These are phyloP conservation scores for Phytophthora brassicae DNA, from an alignment of 352 stramenopile genomes.

Conservation along the genomic window DNA sequence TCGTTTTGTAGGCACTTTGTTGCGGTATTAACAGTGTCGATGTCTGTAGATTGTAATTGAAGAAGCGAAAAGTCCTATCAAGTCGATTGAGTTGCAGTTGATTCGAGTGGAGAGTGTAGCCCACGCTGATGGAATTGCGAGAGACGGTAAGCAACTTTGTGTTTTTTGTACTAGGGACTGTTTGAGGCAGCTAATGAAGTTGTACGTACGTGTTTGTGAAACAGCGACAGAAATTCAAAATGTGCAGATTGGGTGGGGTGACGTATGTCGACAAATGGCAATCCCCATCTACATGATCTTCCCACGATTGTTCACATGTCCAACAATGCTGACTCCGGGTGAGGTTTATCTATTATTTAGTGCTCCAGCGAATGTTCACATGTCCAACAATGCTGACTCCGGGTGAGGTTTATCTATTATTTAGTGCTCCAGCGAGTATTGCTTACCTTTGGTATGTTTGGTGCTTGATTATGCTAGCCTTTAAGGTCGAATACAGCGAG, in stretches of 20 bases:
- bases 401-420: too few species aligned
- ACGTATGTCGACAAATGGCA: slow-evolving; percentile 85
- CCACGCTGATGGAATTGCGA: slow-evolving; percentile 71
- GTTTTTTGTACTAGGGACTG: neutral
- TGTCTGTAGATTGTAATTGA: slow-evolving; percentile 70
- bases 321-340: slow-evolving; percentile 86
- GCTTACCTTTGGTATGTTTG: neutral
- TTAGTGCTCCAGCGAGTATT: neutral
- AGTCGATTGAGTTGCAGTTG: slow-evolving; percentile 89
- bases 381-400: neutral
- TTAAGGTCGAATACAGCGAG: slow-evolving; percentile 84
- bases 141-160: slow-evolving; percentile 56
- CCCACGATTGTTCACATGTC: slow-evolving; percentile 90
- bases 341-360: too few species aligned
- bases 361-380: neutral
- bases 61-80: slow-evolving; percentile 72
- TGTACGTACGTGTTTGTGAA: neutral
- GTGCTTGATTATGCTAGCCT: slow-evolving; percentile 41
- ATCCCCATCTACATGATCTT: slow-evolving; percentile 97
- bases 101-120: slow-evolving; percentile 90
- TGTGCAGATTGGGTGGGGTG: slow-evolving; percentile 92
- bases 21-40: neutral
- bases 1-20: neutral
- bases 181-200: neutral
- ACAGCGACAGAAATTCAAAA: slow-evolving; percentile 94